Percentiles rank a stretch among this genome's conserved stretches.
Evolutionary conservation across 306 rosid species (phyloP).

Genomic region (Rosa rugosa): DNA sequence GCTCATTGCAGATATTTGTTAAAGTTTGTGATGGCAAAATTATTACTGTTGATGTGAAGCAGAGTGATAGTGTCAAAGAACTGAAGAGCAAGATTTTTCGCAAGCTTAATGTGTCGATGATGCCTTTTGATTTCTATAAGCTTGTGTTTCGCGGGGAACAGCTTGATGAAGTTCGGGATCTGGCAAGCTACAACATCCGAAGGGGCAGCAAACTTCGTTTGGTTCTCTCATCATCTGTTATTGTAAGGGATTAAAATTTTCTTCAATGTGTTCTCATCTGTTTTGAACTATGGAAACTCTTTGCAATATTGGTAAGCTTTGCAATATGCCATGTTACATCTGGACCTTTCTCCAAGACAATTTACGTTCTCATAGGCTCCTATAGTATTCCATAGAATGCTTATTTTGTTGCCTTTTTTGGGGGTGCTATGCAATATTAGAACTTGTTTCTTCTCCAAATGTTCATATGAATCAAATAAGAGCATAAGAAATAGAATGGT

Average conservation of each 20-base stretch:
- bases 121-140: background rate
- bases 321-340: background rate
- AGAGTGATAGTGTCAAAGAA: background rate
- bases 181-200: slow-evolving; percentile 19
- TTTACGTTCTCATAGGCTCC: background rate
- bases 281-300: background rate
- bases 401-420: too few species aligned
- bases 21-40: slow-evolving; percentile 18
- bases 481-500: background rate
- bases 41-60: slow-evolving; percentile 12
- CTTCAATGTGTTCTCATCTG: background rate
- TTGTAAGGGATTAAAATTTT: background rate
- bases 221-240: background rate
- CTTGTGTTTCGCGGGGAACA: slow-evolving; percentile 16
- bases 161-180: background rate
- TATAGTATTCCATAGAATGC: background rate
- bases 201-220: slow-evolving; percentile 11
- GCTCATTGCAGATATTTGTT: slow-evolving; percentile 26
- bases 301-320: background rate
- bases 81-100: slow-evolving; percentile 18
- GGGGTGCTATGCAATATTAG: too few species aligned
- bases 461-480: too few species aligned
- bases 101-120: slow-evolving; percentile 6
- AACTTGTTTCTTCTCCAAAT: background rate
- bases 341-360: background rate